phyloP scores from a whole-genome alignment of 768 basidiomycete species.

The Rhizopogon vulgaris region DNA sequence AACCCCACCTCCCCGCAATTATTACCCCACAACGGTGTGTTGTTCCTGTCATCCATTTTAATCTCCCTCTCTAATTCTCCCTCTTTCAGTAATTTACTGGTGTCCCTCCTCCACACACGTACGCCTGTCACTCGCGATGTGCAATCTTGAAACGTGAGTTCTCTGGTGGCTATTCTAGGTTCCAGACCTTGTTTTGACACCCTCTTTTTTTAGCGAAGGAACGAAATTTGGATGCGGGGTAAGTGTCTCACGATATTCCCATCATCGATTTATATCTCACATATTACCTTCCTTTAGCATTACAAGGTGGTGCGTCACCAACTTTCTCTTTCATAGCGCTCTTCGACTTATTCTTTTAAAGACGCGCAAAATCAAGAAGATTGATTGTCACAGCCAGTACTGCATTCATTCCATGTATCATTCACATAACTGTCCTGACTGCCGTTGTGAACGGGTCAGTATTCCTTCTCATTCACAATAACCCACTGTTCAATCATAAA shows the following conservation, averaged over 20 bases:
- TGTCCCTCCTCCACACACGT: background rate
- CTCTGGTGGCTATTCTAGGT: constrained; percentile 9
- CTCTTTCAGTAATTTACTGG: constrained; percentile 4
- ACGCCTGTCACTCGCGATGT: constrained; percentile 32
- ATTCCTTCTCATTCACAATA: constrained; percentile 2
- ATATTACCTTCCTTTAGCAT: constrained; percentile 36
- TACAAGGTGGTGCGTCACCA: constrained; percentile 53
- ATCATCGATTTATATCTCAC: constrained; percentile 12
- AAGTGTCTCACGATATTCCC: constrained; percentile 21
- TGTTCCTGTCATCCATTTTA: constrained; percentile 2
- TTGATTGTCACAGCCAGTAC: constrained; percentile 28
- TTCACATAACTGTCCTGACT: constrained; percentile 34
- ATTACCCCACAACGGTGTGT: constrained; percentile 11
- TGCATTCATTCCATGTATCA: constrained; percentile 38
- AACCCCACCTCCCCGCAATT: constrained; percentile 5
- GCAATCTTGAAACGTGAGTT: constrained; percentile 50
- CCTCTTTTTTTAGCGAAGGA: constrained; percentile 50
- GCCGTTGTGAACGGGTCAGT: constrained; percentile 39
- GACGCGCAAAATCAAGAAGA: constrained; percentile 29
- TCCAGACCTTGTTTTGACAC: constrained; percentile 15
- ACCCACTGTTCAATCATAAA: constrained; percentile 2
- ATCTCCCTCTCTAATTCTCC: constrained; percentile 1
- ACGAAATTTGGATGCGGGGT: constrained; percentile 68
- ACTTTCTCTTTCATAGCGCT: constrained; percentile 29
- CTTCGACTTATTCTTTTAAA: constrained; percentile 23